These are phyloP conservation scores for Debaryomyces sp. DNA, from an alignment of 1,139 yeast species.

Conservation along the genomic window DNA sequence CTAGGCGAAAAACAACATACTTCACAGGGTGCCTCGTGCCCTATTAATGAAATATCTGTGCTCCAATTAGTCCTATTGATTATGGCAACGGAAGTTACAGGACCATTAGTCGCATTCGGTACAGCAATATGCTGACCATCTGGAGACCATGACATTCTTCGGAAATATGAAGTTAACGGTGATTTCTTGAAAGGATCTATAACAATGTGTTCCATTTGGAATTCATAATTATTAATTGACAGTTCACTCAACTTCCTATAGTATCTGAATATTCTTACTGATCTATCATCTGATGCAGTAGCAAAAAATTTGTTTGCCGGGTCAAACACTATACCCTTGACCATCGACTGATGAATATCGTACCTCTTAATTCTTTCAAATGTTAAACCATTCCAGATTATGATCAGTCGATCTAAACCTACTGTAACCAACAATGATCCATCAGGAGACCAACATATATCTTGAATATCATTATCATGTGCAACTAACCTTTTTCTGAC, in stretches of 20 bases:
- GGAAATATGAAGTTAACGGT: conserved; percentile 88
- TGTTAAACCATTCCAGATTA: conserved; percentile 91
- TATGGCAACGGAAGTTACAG: conserved; percentile 86
- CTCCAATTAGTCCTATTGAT: conserved; percentile 94
- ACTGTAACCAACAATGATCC: conserved; percentile 87
- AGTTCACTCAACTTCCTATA: conserved; percentile 61
- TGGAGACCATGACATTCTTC: conserved; percentile 88
- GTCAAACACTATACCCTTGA: conserved; percentile 94
- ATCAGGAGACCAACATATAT: conserved; percentile 97
- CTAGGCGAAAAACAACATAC: conserved; percentile 89
- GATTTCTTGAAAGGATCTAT: conserved; percentile 84
- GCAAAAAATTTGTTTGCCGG: conserved; percentile 98
- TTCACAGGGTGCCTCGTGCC: conserved; percentile 97
- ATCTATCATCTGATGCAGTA: conserved; percentile 93
- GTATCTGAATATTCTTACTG: conserved; percentile 84
- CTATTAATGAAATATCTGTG: conserved; percentile 81
- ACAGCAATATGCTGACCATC: conserved; percentile 94
- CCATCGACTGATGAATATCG: conserved; percentile 93
- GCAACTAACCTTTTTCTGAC: conserved; percentile 90
- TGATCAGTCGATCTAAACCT: conserved; percentile 88
- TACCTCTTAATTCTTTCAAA: conserved; percentile 87
- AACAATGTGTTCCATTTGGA: conserved; percentile 82
- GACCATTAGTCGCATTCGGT: conserved; percentile 97
- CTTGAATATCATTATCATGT: conserved; percentile 96
- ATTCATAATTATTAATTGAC: conserved; percentile 64